Conservation (phyloP, 495 filamentous ascomycete species). For the Hypoxylon perforatum region DNA sequence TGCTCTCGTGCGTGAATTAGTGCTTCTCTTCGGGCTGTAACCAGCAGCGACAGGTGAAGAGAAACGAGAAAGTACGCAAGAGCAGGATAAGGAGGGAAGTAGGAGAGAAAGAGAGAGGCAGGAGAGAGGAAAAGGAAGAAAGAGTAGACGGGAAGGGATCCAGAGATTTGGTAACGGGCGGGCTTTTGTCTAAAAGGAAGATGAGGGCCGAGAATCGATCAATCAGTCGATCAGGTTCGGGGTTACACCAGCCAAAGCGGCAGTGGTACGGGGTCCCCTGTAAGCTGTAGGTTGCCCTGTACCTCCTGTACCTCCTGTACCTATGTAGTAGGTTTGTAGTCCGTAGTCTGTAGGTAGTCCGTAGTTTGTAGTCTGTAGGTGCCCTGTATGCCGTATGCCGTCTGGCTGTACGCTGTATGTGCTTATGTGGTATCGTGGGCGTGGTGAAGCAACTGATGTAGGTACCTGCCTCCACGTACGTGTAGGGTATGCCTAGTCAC, state of each 20-base stretch:
- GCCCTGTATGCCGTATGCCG: too few relatives aligned
- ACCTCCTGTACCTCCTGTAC: too few relatives aligned
- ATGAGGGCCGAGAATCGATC: slow-evolving; percentile 40
- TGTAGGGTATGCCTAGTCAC: slow-evolving; percentile 5
- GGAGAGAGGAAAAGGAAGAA: slow-evolving; percentile 6
- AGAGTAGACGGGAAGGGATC: slow-evolving; percentile 42
- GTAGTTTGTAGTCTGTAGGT: background rate
- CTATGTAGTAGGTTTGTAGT: background rate
- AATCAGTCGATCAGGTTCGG: slow-evolving; percentile 28
- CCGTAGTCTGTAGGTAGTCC: background rate
- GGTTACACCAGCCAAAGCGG: slow-evolving; percentile 37
- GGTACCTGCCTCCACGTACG: background rate
- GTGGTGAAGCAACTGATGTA: slow-evolving; percentile 3
- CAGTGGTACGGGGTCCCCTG: slow-evolving; percentile 28
- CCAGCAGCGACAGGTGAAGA: slow-evolving; percentile 57
- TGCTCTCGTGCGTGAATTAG: slow-evolving; percentile 35
- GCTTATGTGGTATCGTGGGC: slow-evolving; percentile 1
- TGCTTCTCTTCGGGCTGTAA: slow-evolving; percentile 55
- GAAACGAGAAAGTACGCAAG: slow-evolving; percentile 47
- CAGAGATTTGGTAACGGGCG: slow-evolving; percentile 47
- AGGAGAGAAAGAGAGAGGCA: slow-evolving; percentile 18
- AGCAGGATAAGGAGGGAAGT: background rate
- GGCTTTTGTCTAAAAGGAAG: slow-evolving; percentile 37
- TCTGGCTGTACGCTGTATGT: too few relatives aligned
- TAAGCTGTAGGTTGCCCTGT: slow-evolving; percentile 2